These are phyloP conservation scores for Exophiala lecanii-corni DNA, from an alignment of 2,329 filamentous ascomycete genomes.

Conservation along the genomic window DNA sequence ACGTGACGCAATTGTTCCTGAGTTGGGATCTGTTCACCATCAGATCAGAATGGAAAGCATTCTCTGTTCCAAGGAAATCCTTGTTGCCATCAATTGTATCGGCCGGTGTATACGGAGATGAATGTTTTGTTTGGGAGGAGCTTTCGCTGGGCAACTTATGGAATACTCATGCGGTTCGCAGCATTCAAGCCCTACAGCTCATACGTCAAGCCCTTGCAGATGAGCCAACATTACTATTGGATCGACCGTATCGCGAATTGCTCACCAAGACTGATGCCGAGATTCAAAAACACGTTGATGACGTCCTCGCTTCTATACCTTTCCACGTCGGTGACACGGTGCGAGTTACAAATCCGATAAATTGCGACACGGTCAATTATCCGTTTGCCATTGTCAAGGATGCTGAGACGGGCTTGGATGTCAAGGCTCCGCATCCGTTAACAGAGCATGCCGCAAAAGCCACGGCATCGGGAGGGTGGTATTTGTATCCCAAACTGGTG, in stretches of 20 bases:
- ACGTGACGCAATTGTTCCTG: conserved; percentile 14
- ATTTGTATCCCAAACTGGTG: conserved; percentile 21
- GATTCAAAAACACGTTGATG: conserved; percentile 23
- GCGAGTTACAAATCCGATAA: conserved; percentile 19
- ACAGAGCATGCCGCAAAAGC: conserved; percentile 13
- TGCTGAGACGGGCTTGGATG: conserved; percentile 7
- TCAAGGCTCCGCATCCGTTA: conserved; percentile 8
- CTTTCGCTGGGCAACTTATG: conserved; percentile 13
- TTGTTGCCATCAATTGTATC: conserved; percentile 19
- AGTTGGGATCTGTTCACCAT: conserved; percentile 20
- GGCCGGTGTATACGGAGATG: conserved; percentile 23
- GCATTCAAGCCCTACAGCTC: conserved; percentile 22
- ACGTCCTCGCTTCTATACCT: conserved; percentile 22
- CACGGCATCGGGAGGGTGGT: conserved; percentile 24
- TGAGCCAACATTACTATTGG: conserved; percentile 7
- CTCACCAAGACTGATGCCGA: conserved; percentile 16
- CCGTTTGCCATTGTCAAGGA: conserved; percentile 13
- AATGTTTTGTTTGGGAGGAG: conserved; percentile 23
- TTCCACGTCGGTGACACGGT: conserved; percentile 24
- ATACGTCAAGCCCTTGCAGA: conserved; percentile 21
- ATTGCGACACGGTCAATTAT: conserved; percentile 17
- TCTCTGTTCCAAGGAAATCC: conserved; percentile 18
- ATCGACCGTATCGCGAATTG: conserved; percentile 2
- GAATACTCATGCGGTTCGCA: conserved; percentile 15
- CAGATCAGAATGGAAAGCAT: conserved; percentile 15